These are phyloP conservation scores for Aeschynomene evenia DNA, from an alignment of 306 rosid species.

Conservation along the genomic window DNA sequence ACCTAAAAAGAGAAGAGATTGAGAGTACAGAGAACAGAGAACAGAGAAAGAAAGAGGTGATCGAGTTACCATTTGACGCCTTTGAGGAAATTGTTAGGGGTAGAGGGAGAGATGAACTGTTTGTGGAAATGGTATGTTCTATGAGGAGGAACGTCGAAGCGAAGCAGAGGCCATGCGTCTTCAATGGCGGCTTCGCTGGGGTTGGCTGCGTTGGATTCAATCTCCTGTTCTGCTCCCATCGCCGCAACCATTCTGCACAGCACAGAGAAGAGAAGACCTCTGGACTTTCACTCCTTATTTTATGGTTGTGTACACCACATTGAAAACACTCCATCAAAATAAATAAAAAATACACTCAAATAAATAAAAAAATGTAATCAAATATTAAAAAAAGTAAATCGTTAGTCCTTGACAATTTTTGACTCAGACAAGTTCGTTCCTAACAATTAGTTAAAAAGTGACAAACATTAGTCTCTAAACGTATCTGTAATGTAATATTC, in stretches of 20 bases:
- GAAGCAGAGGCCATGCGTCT: slow-evolving; percentile 54
- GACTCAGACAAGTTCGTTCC: too few species aligned
- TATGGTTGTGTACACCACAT: too few species aligned
- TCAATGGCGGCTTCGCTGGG: slow-evolving; percentile 18
- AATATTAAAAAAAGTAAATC: too few species aligned
- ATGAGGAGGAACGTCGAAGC: slow-evolving; percentile 61
- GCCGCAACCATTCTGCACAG: not conserved
- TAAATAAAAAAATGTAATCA: too few species aligned
- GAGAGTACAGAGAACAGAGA: not conserved
- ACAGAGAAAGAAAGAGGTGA: not conserved
- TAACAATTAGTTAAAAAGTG: too few species aligned
- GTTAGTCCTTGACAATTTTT: too few species aligned
- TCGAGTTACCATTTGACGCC: slow-evolving; percentile 70
- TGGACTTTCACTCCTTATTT: too few species aligned
- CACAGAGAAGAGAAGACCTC: too few species aligned
- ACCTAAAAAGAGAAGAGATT: slow-evolving; percentile 43
- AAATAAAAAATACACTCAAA: too few species aligned
- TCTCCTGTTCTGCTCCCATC: slow-evolving; percentile 49
- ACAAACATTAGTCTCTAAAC: too few species aligned
- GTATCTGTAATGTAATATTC: too few species aligned
- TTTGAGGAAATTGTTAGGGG: slow-evolving; percentile 88
- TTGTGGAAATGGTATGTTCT: slow-evolving; percentile 69
- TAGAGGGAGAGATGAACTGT: slow-evolving; percentile 64
- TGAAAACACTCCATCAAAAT: too few species aligned
- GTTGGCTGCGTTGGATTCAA: slow-evolving; percentile 20